A percentile compares a stretch with the other conserved stretches of the same genome.
Conservation (phyloP, 2,329 filamentous ascomycete species). For the Aspergillus quadrilineatus region DNA sequence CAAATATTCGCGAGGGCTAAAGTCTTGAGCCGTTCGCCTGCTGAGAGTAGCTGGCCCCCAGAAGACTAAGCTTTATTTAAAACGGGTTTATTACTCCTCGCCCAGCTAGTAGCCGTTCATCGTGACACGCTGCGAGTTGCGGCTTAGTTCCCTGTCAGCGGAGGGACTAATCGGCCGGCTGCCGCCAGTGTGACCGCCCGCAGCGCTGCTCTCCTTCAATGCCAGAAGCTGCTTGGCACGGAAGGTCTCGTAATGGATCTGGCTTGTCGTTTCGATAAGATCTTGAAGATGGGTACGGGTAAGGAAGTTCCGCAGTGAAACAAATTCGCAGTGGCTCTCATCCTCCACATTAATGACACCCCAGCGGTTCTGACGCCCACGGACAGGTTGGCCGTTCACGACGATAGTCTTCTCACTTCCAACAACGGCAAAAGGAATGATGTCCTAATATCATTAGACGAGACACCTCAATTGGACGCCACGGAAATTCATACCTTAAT, state of each 20-base stretch:
- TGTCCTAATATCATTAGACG: constrained; percentile 58
- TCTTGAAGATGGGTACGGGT: constrained; percentile 98
- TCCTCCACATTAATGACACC: constrained; percentile 99
- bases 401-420: constrained; percentile 98
- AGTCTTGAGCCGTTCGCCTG: constrained; percentile 16
- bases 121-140: constrained; percentile 93
- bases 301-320: constrained; percentile 97
- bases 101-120: constrained; percentile 91
- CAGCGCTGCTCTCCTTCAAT: constrained; percentile 95
- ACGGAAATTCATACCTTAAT: constrained; percentile 74
- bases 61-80: constrained; percentile 22
- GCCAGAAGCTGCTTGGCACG: constrained; percentile 97
- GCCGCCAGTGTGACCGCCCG: constrained; percentile 64
- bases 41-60: constrained; percentile 18
- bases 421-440: constrained; percentile 96
- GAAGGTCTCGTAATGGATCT: constrained; percentile 99
- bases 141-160: constrained; percentile 92
- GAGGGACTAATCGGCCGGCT: constrained; percentile 94
- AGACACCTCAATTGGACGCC: background rate
- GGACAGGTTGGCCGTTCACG: constrained; percentile 94
- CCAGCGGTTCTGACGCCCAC: constrained; percentile 98
- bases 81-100: constrained; percentile 17
- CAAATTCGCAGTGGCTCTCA: constrained; percentile 99
- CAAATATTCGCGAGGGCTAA: constrained; percentile 17
- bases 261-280: constrained; percentile 96